Evolutionary conservation across 768 basidiomycete genomes (phyloP), one percentile per base, ranked within the genome.

Genomic region (Panaeolus cyanescens): DNA sequence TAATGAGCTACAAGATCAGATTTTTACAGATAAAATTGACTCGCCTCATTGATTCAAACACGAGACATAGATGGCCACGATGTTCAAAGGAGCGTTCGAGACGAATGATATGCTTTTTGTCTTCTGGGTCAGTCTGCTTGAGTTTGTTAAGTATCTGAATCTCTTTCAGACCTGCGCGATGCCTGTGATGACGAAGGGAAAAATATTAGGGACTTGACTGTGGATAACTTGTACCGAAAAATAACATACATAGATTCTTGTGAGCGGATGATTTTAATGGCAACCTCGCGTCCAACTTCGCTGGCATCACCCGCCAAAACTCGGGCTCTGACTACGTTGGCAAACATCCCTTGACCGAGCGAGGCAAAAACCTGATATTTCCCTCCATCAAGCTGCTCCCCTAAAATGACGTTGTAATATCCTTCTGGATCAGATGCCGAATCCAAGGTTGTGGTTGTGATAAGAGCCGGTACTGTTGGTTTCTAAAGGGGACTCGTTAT

Each of bases 281-380:
- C 97, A 9, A 99, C 95, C 72, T 99, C 96, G 68, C 76, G 75
- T 0, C 79, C 79, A 6, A 69, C 65, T 53, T 80, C 80, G 37
- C 86, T 83, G 34, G 80, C 65, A 32, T 91, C 90, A 55, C 81
- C 79, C 75, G 89, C 78, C 42, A 96, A 78, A 9, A 95, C 83
- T 32, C 93, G 87, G 8, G 96, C 96, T 50, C 92, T 86, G 28
- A 98, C 95, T 55, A 99, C 97, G 59, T 93, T 94, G 54, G 95
- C 95, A 72, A 99, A 99, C 96, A 99, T 99, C 54, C 97, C 97
- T 72, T 96, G 96, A 17, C 97, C 97, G n/a, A 99, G 81, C 54
- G 87, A 92, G 54, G 93, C 94, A 66, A 92, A 95, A 9, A 99
- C 94, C 72, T 97, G 94, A 71, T 99, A 99, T 39, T 91, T 85